Percentiles rank a stretch among this genome's conserved stretches.
phyloP scores from a whole-genome alignment of 2,329 filamentous ascomycete genomes.

The Penicillium paneum region DNA sequence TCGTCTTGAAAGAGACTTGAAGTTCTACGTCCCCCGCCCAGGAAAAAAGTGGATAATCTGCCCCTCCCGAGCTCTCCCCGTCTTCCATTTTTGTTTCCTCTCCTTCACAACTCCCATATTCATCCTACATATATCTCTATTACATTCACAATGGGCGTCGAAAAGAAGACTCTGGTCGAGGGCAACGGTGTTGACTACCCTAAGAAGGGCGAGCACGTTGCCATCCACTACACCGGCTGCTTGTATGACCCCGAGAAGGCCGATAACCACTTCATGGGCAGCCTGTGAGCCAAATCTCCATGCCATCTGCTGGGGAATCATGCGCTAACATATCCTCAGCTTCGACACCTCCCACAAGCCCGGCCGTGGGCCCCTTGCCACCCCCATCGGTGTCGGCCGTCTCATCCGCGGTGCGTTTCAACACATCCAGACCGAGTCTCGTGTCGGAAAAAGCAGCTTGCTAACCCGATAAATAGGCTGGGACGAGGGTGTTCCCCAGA shows the following conservation, averaged over 20 bases:
- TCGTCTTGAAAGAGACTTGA: background rate
- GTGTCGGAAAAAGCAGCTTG: background rate
- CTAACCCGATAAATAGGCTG: slow-evolving; percentile 50
- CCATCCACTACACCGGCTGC: slow-evolving; percentile 89
- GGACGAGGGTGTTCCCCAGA: slow-evolving; percentile 80
- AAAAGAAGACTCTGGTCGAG: slow-evolving; percentile 60
- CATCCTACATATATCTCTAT: background rate
- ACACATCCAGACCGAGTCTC: background rate
- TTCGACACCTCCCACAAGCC: slow-evolving; percentile 75
- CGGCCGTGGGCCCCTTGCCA: slow-evolving; percentile 71
- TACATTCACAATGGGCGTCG: slow-evolving; percentile 62
- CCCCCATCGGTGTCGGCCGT: slow-evolving; percentile 73
- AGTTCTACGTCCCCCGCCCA: slow-evolving; percentile 1
- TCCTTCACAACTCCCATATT: background rate
- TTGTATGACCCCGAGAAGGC: slow-evolving; percentile 64
- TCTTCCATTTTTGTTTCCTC: background rate
- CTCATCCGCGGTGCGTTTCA: slow-evolving; percentile 74
- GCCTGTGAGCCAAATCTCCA: slow-evolving; percentile 56
- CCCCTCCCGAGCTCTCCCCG: background rate
- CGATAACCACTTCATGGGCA: slow-evolving; percentile 63
- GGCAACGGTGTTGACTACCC: slow-evolving; percentile 64
- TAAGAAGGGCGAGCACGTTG: slow-evolving; percentile 66
- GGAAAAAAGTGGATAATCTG: slow-evolving; percentile 7
- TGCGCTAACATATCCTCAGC: slow-evolving; percentile 46
- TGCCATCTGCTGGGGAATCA: background rate